These are phyloP conservation scores for Zygoascus biomembranicola DNA, from an alignment of 805 yeast species.

Conservation along the genomic window DNA sequence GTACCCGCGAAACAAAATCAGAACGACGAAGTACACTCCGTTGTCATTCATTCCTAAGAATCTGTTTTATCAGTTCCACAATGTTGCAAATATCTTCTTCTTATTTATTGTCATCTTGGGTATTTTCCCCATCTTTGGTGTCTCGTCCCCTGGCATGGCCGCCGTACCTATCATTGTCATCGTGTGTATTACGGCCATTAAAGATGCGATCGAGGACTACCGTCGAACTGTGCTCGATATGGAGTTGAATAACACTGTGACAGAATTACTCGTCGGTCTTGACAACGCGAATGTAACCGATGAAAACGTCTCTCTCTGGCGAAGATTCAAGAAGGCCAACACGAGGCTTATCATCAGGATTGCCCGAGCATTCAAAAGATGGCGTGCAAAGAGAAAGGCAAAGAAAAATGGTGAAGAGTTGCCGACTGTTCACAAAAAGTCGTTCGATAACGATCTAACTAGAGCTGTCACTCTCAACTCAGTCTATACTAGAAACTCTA, in stretches of 20 bases:
- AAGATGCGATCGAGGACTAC: constrained; percentile 75
- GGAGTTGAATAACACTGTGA: constrained; percentile 62
- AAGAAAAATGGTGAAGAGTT: neutral
- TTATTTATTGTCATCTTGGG: constrained; percentile 74
- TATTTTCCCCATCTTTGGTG: constrained; percentile 66
- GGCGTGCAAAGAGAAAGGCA: constrained; percentile 4
- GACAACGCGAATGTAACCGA: constrained; percentile 51
- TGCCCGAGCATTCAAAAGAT: constrained; percentile 7
- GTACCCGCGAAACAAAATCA: constrained; percentile 87
- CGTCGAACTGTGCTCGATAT: constrained; percentile 56
- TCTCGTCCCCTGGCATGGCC: constrained; percentile 61
- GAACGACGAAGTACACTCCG: constrained; percentile 96
- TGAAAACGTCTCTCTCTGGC: constrained; percentile 56
- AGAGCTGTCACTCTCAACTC: constrained; percentile 18
- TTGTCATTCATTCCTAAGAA: constrained; percentile 83
- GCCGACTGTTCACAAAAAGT: neutral
- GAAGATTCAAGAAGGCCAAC: constrained; percentile 56
- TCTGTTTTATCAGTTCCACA: constrained; percentile 67
- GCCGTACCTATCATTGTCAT: constrained; percentile 79
- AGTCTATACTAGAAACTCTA: constrained; percentile 12
- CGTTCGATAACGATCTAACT: constrained; percentile 9
- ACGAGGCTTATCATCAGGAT: constrained; percentile 24
- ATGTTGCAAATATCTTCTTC: constrained; percentile 88
- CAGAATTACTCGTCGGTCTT: constrained; percentile 51
- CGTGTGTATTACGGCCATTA: constrained; percentile 63